Conservation (phyloP, 164 flowering plant species). For the Annona cherimola region DNA sequence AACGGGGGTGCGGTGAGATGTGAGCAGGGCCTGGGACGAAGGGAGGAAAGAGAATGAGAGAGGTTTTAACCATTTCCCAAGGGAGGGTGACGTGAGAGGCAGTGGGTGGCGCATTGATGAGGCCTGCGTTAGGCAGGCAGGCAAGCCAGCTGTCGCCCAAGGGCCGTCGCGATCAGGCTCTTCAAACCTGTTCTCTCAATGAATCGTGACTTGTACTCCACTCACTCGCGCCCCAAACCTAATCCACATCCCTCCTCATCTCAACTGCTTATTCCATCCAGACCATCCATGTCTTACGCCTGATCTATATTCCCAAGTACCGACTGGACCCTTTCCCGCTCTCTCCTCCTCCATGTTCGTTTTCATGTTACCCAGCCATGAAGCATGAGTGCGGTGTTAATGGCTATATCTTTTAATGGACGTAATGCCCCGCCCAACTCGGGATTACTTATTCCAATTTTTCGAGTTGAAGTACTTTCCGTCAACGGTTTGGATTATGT, state of each 20-base stretch:
- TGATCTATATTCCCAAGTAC: neutral
- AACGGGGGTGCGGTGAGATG: too few relatives aligned
- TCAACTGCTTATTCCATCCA: neutral
- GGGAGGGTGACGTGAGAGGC: constrained; percentile 2
- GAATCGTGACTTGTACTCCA: constrained; percentile 33
- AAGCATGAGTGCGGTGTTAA: too few relatives aligned
- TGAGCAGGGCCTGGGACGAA: too few relatives aligned
- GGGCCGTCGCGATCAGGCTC: constrained; percentile 15
- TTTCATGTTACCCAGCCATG: too few relatives aligned
- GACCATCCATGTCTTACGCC: neutral
- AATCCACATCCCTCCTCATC: neutral
- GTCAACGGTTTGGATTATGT: neutral
- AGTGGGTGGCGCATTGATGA: constrained; percentile 22
- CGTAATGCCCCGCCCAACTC: too few relatives aligned
- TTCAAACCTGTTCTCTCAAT: constrained; percentile 17
- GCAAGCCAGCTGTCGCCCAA: constrained; percentile 12
- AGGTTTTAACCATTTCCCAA: constrained; percentile 3
- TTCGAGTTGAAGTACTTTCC: neutral
- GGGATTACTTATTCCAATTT: too few relatives aligned
- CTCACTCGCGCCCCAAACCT: neutral
- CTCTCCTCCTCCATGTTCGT: too few relatives aligned
- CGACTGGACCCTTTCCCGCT: neutral
- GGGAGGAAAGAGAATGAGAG: too few relatives aligned
- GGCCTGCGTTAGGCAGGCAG: constrained; percentile 3
- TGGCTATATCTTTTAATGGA: too few relatives aligned